phyloP scores from a whole-genome alignment of 2,329 filamentous ascomycete genomes.

The Trichoderma guizhouense region DNA sequence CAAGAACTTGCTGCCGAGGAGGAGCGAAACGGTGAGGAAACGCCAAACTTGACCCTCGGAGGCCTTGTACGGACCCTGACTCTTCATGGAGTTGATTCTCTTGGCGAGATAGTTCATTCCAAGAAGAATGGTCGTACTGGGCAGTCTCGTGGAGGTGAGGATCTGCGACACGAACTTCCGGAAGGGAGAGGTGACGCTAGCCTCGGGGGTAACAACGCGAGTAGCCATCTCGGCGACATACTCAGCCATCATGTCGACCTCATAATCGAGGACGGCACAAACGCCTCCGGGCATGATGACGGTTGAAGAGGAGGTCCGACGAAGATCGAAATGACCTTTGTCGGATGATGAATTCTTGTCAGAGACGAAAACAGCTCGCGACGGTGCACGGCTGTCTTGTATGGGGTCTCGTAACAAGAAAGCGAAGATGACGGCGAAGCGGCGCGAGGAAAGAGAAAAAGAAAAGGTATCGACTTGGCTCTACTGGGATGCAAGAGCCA shows the following conservation, averaged over 20 bases:
- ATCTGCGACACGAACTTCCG: constrained; percentile 92
- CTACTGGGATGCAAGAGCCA: constrained; percentile 32
- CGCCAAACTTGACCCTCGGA: constrained; percentile 76
- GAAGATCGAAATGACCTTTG: constrained; percentile 41
- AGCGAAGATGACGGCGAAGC: constrained; percentile 11
- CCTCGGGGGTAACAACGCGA: constrained; percentile 53
- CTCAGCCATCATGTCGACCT: constrained; percentile 93
- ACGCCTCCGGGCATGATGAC: constrained; percentile 73
- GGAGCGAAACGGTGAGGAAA: constrained; percentile 77
- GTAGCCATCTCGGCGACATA: constrained; percentile 88
- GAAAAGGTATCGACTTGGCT: constrained; percentile 19
- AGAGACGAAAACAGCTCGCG: constrained; percentile 17
- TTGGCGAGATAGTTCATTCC: constrained; percentile 87
- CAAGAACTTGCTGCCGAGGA: constrained; percentile 91
- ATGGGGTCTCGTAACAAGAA: constrained; percentile 10
- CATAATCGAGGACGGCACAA: constrained; percentile 91
- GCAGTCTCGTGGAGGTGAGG: constrained; percentile 82
- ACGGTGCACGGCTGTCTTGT: constrained; percentile 12
- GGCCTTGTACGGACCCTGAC: constrained; percentile 50
- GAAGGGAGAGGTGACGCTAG: constrained; percentile 64
- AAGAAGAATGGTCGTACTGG: constrained; percentile 85
- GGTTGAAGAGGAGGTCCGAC: constrained; percentile 33
- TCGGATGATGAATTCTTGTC: constrained; percentile 28
- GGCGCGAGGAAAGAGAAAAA: constrained; percentile 11
- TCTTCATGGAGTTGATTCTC: constrained; percentile 71